A percentile compares a stretch with the other conserved stretches of the same genome.
Conservation (phyloP, 106 monocot species). For the Allium cepa region DNA sequence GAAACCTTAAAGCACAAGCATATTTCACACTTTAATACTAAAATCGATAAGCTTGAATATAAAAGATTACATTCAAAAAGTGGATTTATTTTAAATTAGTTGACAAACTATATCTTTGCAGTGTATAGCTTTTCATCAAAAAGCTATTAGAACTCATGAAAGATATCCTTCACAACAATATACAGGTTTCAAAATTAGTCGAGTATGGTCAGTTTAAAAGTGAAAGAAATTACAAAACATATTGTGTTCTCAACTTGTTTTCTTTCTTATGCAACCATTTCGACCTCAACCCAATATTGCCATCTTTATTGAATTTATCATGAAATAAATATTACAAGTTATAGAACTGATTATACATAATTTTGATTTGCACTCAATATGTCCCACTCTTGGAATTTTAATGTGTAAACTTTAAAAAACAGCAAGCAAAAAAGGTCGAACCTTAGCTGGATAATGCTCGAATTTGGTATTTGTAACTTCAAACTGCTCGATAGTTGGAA, state of each 20-base stretch:
- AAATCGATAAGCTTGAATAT: neutral
- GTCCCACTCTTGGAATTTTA: too few species aligned
- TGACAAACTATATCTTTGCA: neutral
- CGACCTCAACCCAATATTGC: neutral
- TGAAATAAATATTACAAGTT: too few species aligned
- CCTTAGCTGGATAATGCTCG: too few species aligned
- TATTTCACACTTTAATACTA: neutral
- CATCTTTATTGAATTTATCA: too few species aligned
- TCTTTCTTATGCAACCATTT: neutral
- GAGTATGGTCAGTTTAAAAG: neutral
- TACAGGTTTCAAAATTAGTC: neutral
- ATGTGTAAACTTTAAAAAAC: too few species aligned
- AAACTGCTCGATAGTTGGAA: too few species aligned
- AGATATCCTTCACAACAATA: neutral
- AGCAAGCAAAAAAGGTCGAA: too few species aligned
- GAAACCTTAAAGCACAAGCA: neutral
- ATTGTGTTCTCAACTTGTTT: neutral
- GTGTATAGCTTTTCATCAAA: neutral
- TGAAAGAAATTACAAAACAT: neutral
- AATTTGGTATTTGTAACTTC: too few species aligned
- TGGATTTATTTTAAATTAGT: neutral
- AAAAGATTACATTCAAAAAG: neutral
- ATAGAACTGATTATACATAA: too few species aligned
- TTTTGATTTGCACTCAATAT: too few species aligned
- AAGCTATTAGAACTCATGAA: neutral